phyloP scores from a whole-genome alignment of 1,284 basidiomycete species.

The Marasmius oreades region DNA sequence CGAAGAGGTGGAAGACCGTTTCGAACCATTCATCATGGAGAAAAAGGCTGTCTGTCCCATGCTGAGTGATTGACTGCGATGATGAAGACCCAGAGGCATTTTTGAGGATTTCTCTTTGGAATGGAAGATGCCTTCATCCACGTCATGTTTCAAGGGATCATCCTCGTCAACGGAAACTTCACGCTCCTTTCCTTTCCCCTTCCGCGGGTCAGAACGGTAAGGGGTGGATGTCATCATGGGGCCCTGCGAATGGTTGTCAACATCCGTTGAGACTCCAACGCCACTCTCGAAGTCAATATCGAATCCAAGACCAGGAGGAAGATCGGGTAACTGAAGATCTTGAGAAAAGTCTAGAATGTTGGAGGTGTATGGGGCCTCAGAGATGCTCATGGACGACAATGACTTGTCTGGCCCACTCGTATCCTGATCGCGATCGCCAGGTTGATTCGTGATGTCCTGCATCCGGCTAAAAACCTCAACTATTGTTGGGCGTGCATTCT shows the following conservation, averaged over 20 bases:
- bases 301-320: conserved; percentile 36
- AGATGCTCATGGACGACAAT: neutral
- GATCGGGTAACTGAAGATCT: conserved; percentile 47
- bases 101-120: conserved; percentile 33
- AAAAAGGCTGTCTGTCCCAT: conserved; percentile 59
- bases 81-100: conserved; percentile 33
- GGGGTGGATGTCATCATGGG: conserved; percentile 29
- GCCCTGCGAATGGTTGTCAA: conserved; percentile 14
- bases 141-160: conserved; percentile 10
- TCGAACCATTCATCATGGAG: conserved; percentile 30
- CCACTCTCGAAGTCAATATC: conserved; percentile 38
- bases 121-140: conserved; percentile 20
- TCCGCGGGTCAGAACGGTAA: conserved; percentile 27
- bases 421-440: conserved; percentile 13
- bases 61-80: conserved; percentile 58
- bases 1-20: conserved; percentile 20
- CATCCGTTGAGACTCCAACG: conserved; percentile 36
- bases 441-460: conserved; percentile 3
- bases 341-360: conserved; percentile 54
- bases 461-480: conserved; percentile 41
- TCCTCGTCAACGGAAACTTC: conserved; percentile 1
- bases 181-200: conserved; percentile 24
- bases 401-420: conserved; percentile 11
- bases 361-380: conserved; percentile 28
- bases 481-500: conserved; percentile 32